A percentile compares a stretch with the other conserved stretches of the same genome.
Evolutionary conservation across 371 early-diverging fungal genomes (phyloP).

Genomic region (Mucor velutinosus): DNA sequence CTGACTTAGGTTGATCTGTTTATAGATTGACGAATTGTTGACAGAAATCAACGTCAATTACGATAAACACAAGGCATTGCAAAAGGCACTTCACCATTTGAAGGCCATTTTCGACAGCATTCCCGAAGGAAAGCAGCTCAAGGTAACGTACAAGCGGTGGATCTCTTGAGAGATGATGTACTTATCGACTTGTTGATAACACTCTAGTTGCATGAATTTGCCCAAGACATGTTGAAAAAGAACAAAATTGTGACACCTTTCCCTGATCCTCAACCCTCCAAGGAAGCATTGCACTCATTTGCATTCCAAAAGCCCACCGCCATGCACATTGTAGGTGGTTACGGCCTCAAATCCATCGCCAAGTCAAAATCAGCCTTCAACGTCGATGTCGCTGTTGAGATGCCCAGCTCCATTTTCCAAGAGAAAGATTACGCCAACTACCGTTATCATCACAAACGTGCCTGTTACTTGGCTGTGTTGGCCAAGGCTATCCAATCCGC

Average conservation of each 20-base stretch:
- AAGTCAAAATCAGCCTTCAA: conserved; percentile 66
- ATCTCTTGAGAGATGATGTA: neutral
- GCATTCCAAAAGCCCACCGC: conserved; percentile 73
- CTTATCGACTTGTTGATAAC: neutral
- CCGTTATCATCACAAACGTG: conserved; percentile 94
- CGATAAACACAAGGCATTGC: conserved; percentile 69
- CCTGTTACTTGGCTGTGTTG: conserved; percentile 83
- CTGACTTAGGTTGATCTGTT: neutral
- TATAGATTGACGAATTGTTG: conserved; percentile 82
- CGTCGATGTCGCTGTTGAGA: conserved; percentile 91
- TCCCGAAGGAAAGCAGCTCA: conserved; percentile 47
- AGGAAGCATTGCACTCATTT: conserved; percentile 76
- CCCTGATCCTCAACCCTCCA: conserved; percentile 69
- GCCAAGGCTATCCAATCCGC: conserved; percentile 54
- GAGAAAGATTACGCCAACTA: conserved; percentile 94
- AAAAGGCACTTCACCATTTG: conserved; percentile 72
- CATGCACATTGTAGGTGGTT: conserved; percentile 90
- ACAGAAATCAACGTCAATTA: conserved; percentile 70
- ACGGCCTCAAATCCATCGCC: conserved; percentile 76
- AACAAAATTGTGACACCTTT: conserved; percentile 71
- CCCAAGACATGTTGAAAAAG: conserved; percentile 50
- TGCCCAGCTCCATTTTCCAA: conserved; percentile 86
- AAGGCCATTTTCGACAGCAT: conserved; percentile 58
- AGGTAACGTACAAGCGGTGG: conserved; percentile 37
- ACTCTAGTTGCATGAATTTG: conserved; percentile 49